Evolutionary conservation across 2,329 filamentous ascomycete species (phyloP).

Genomic region (Niveomyces coronatus): DNA sequence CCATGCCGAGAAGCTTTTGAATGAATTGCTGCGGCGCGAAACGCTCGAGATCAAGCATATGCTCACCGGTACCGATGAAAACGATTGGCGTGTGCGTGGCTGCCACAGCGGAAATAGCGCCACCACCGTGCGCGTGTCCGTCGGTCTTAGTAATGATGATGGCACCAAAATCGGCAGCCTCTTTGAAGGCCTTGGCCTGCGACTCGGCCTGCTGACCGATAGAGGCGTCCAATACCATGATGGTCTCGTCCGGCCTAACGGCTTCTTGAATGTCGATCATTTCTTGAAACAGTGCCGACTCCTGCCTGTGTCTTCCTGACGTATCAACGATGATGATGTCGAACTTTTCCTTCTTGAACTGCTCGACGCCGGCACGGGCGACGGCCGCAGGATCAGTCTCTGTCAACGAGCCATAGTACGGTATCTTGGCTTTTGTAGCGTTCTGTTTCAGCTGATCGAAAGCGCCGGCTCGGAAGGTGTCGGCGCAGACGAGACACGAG

Average conservation of each 20-base stretch:
- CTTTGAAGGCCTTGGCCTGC: constrained; percentile 94
- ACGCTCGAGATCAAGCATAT: constrained; percentile 87
- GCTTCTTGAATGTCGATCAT: constrained; percentile 95
- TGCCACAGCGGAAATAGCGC: constrained; percentile 93
- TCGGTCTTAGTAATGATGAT: constrained; percentile 99
- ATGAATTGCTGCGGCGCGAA: constrained; percentile 92
- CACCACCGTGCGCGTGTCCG: constrained; percentile 87
- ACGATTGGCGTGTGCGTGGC: constrained; percentile 95
- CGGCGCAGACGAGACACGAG: constrained; percentile 87
- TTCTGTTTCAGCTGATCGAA: constrained; percentile 99
- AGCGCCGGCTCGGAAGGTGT: constrained; percentile 95
- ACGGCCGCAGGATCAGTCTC: constrained; percentile 94
- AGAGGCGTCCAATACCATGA: constrained; percentile 94
- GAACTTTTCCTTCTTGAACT: constrained; percentile 98
- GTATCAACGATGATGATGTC: constrained; percentile 99
- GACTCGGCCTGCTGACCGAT: constrained; percentile 95
- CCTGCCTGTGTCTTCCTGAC: constrained; percentile 86
- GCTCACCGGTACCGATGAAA: constrained; percentile 95
- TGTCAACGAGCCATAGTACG: constrained; percentile 93
- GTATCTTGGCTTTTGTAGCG: constrained; percentile 96
- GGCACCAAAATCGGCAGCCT: constrained; percentile 90
- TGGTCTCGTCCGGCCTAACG: constrained; percentile 82
- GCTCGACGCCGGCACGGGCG: constrained; percentile 89
- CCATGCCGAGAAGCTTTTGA: constrained; percentile 90
- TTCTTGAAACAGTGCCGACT: constrained; percentile 89